Evolutionary conservation across 164 flowering plant genomes (phyloP), one percentile per base, ranked within the genome.

Genomic region (Annona squamosa): DNA sequence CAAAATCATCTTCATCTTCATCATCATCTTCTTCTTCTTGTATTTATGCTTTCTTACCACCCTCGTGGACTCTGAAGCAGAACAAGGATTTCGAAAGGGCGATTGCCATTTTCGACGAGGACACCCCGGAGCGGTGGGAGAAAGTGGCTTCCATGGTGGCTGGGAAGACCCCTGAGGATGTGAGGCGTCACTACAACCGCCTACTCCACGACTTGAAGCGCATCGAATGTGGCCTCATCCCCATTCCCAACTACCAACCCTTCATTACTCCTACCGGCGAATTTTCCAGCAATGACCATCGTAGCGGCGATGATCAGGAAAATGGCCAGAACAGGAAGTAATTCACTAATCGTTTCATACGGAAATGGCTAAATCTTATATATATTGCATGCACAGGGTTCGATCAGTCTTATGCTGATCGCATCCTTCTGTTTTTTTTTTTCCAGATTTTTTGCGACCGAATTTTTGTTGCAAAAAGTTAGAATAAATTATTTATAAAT

Each of bases 321-420:
- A 72, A 74, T 13, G 63, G 63, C 56, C 72, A 74, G 41, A 61
- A 48, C 61, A 74, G 72, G 77, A 61, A 9, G 4, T 9, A 3
- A 3, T 16, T 26, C 17, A 2, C 12, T 26, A n/a, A n/a, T n/a
- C n/a, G n/a, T n/a, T n/a, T n/a, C n/a, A n/a, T n/a, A n/a, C n/a
- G n/a, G n/a, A n/a, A n/a, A n/a, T n/a, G 37, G 37, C 37, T 26
- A 26, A 26, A 26, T 26, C 37, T 1, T 26, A 26, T 26, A 26
- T 26, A 26, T 26, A 26, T 26, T 26, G 37, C 37, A 26, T 26
- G 37, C 37, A 26, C 1, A 26, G 37, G 37, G 37, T 0, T 26
- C 37, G 37, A 26, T 26, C 37, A 26, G 37, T 26, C 37, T 26
- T 1, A 26, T 26, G 37, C 37, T 26, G 37, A 26, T 26, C 37